A percentile compares a stretch with the other conserved stretches of the same genome.
These are phyloP conservation scores for Irpex sp. DNA, from an alignment of 1,284 basidiomycete species.

Conservation along the genomic window DNA sequence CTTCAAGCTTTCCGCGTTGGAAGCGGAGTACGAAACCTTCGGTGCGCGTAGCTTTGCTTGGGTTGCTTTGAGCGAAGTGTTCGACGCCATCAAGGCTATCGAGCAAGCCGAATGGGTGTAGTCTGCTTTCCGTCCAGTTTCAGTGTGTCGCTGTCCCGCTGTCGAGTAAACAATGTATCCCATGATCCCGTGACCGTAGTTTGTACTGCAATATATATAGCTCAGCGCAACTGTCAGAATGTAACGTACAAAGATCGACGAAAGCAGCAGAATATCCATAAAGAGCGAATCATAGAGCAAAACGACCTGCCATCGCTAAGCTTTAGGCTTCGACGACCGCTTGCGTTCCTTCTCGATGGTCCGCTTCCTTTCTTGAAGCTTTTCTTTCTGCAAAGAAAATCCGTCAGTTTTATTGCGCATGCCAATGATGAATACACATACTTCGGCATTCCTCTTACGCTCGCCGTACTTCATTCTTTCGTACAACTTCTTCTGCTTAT, in stretches of 20 bases:
- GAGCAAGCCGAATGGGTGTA: conserved; percentile 26
- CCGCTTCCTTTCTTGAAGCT: conserved; percentile 58
- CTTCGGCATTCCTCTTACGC: conserved; percentile 79
- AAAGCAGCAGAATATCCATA: not conserved
- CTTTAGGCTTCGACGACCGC: conserved; percentile 29
- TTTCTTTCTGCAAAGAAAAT: conserved; percentile 43
- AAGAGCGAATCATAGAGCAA: not conserved
- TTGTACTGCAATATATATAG: not conserved
- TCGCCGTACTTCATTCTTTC: conserved; percentile 93
- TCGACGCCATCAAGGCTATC: conserved; percentile 37
- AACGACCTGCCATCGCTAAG: conserved; percentile 6
- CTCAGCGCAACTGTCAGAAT: not conserved
- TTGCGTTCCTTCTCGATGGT: conserved; percentile 58
- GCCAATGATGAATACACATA: conserved; percentile 34
- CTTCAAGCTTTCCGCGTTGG: conserved; percentile 39
- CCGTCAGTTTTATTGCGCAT: conserved; percentile 4
- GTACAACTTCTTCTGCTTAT: conserved; percentile 94
- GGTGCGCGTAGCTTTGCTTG: conserved; percentile 60
- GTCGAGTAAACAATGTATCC: not conserved
- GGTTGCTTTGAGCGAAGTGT: conserved; percentile 52
- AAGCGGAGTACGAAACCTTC: conserved; percentile 34
- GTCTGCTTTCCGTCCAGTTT: not conserved
- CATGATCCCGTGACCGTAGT: not conserved
- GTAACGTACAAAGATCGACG: not conserved
- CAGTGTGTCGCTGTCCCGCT: not conserved